These are phyloP conservation scores for Bocquillonia castaneifolia DNA, from an alignment of 441 rosid species.

Conservation along the genomic window DNA sequence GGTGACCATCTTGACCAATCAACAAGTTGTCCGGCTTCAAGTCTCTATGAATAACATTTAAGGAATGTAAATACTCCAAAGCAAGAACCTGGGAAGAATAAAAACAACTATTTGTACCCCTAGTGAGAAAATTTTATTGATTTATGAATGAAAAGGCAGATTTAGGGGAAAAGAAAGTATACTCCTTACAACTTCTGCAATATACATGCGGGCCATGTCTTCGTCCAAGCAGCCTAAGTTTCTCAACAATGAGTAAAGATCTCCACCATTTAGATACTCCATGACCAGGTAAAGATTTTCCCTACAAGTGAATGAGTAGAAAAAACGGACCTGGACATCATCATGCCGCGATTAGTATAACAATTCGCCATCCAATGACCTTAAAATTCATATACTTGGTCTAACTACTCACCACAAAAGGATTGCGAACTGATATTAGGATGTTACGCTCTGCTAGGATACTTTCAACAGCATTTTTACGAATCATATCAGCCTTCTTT, in stretches of 20 bases:
- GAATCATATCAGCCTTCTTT: slow-evolving; percentile 94
- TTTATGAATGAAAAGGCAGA: neutral
- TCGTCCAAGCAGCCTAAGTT: slow-evolving; percentile 93
- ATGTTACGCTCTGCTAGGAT: slow-evolving; percentile 90
- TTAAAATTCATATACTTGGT: slow-evolving; percentile 6
- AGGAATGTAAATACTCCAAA: slow-evolving; percentile 92
- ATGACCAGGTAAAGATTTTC: slow-evolving; percentile 95
- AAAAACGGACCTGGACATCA: slow-evolving; percentile 82
- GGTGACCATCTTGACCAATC: slow-evolving; percentile 96
- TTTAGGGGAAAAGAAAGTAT: slow-evolving; percentile 6
- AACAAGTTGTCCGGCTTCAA: slow-evolving; percentile 97
- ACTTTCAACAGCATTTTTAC: slow-evolving; percentile 97
- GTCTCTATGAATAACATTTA: slow-evolving; percentile 92
- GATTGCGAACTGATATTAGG: slow-evolving; percentile 85
- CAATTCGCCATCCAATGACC: slow-evolving; percentile 9
- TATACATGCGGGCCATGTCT: slow-evolving; percentile 83
- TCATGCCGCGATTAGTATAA: slow-evolving; percentile 39
- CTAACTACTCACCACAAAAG: slow-evolving; percentile 77
- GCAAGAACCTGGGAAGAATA: slow-evolving; percentile 86
- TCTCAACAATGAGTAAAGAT: slow-evolving; percentile 84
- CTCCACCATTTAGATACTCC: slow-evolving; percentile 99
- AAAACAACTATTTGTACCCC: slow-evolving; percentile 34
- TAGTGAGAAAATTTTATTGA: slow-evolving; percentile 30
- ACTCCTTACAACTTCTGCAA: slow-evolving; percentile 94
- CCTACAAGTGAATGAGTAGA: slow-evolving; percentile 97